These are phyloP conservation scores for Rhododendron ovatum DNA, from an alignment of 148 eudicot genomes.

Conservation along the genomic window DNA sequence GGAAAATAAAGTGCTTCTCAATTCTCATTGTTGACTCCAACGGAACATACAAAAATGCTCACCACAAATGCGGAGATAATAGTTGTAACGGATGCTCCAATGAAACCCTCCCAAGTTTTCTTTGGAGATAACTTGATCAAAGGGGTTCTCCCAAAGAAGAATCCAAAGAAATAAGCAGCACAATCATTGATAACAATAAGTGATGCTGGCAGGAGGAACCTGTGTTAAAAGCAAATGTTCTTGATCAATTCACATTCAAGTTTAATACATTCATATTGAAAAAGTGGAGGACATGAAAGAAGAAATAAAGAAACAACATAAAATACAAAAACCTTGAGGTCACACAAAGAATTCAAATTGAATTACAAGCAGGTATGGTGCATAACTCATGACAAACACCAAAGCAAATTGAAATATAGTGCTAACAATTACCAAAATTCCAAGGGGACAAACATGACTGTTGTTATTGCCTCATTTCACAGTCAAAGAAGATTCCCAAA, in stretches of 20 bases:
- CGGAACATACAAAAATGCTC: conserved; percentile 19
- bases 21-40: conserved; percentile 1
- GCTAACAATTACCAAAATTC: neutral
- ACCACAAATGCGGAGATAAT: conserved; percentile 87
- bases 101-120: conserved; percentile 98
- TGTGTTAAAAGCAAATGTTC: conserved; percentile 27
- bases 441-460: neutral
- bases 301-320: neutral
- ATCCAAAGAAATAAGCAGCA: conserved; percentile 92
- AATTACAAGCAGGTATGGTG: neutral
- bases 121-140: conserved; percentile 93
- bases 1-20: conserved; percentile 6
- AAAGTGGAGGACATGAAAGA: neutral
- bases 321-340: neutral
- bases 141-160: conserved; percentile 96
- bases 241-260: neutral
- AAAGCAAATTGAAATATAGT: neutral
- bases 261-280: neutral
- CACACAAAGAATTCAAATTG: neutral
- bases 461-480: neutral
- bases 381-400: neutral
- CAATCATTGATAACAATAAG: conserved; percentile 92
- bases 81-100: conserved; percentile 89
- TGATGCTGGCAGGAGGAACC: conserved; percentile 99
- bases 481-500: neutral